These are phyloP conservation scores for Cladobotryum mycophilum DNA, from an alignment of 2,329 filamentous ascomycete species.

Conservation along the genomic window DNA sequence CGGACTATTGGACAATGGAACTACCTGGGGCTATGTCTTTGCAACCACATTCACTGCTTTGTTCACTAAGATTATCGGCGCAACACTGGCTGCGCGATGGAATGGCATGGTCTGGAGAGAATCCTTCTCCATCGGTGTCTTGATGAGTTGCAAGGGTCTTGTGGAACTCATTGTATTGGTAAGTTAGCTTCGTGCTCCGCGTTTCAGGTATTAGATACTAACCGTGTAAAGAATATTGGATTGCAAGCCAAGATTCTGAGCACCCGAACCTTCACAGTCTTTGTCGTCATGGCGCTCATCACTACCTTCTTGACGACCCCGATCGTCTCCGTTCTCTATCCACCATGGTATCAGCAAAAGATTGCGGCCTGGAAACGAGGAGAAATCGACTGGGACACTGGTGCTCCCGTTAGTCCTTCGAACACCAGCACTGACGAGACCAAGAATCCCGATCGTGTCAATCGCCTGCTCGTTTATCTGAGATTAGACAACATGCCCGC, in stretches of 20 bases:
- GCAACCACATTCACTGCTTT: conserved; percentile 79
- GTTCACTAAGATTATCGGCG: conserved; percentile 76
- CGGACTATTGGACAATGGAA: conserved; percentile 72
- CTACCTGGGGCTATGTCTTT: conserved; percentile 85
- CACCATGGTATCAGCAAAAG: conserved; percentile 52
- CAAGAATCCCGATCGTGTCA: conserved; percentile 33
- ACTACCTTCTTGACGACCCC: conserved; percentile 83
- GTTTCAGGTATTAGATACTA: too few species aligned
- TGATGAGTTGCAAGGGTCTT: conserved; percentile 96
- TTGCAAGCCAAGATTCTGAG: conserved; percentile 77
- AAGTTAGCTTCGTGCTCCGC: conserved; percentile 25
- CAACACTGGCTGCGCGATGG: conserved; percentile 67
- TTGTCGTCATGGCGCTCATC: conserved; percentile 86
- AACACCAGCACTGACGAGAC: conserved; percentile 8
- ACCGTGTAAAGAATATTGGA: conserved; percentile 56
- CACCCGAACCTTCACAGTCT: conserved; percentile 80
- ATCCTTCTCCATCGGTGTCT: conserved; percentile 74
- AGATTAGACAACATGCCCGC: conserved; percentile 79
- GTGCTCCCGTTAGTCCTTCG: conserved; percentile 13
- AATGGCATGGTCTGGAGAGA: conserved; percentile 85
- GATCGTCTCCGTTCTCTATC: conserved; percentile 66
- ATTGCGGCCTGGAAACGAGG: conserved; percentile 60
- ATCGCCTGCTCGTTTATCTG: conserved; percentile 70
- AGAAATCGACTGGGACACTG: conserved; percentile 76
- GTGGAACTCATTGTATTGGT: conserved; percentile 93